Evolutionary conservation across 2,329 filamentous ascomycete genomes (phyloP).

Genomic region (Epichloe sibirici): DNA sequence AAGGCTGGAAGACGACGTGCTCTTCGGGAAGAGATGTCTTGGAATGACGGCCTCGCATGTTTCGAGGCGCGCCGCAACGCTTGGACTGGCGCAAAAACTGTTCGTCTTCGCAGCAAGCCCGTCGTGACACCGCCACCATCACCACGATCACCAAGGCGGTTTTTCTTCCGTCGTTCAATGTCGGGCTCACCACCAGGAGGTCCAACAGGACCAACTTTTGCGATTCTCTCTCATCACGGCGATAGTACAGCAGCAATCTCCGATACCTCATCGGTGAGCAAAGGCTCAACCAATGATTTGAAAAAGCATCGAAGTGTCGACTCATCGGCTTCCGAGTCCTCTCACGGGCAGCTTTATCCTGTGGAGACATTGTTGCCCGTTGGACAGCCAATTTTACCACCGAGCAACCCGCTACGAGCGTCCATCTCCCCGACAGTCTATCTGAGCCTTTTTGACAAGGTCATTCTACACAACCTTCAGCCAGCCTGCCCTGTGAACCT

Average conservation of each 20-base stretch:
- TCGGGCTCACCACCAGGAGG: slow-evolving; percentile 26
- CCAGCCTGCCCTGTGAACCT: slow-evolving; percentile 85
- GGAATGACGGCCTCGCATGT: slow-evolving; percentile 73
- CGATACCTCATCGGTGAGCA: slow-evolving; percentile 30
- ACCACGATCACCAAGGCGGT: slow-evolving; percentile 33
- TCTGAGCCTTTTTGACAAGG: slow-evolving; percentile 77
- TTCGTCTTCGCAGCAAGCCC: slow-evolving; percentile 39
- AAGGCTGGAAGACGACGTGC: slow-evolving; percentile 44
- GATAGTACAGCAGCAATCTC: slow-evolving; percentile 27
- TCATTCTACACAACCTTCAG: slow-evolving; percentile 66
- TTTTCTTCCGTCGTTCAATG: slow-evolving; percentile 37
- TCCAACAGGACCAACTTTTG: slow-evolving; percentile 14
- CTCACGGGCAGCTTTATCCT: slow-evolving; percentile 25
- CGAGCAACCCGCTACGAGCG: slow-evolving; percentile 62
- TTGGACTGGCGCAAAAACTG: slow-evolving; percentile 68
- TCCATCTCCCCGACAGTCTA: slow-evolving; percentile 66
- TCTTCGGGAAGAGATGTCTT: slow-evolving; percentile 52
- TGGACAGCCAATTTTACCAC: slow-evolving; percentile 58
- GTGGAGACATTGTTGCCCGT: slow-evolving; percentile 58
- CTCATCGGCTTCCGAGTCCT: slow-evolving; percentile 18
- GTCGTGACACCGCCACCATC: slow-evolving; percentile 28
- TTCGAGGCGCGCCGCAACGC: slow-evolving; percentile 67
- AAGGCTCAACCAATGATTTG: slow-evolving; percentile 22
- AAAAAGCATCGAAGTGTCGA: slow-evolving; percentile 21
- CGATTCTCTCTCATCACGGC: slow-evolving; percentile 13